A percentile compares a stretch with the other conserved stretches of the same genome.
Conservation (phyloP, 306 rosid species). For the Castanea sativa region DNA sequence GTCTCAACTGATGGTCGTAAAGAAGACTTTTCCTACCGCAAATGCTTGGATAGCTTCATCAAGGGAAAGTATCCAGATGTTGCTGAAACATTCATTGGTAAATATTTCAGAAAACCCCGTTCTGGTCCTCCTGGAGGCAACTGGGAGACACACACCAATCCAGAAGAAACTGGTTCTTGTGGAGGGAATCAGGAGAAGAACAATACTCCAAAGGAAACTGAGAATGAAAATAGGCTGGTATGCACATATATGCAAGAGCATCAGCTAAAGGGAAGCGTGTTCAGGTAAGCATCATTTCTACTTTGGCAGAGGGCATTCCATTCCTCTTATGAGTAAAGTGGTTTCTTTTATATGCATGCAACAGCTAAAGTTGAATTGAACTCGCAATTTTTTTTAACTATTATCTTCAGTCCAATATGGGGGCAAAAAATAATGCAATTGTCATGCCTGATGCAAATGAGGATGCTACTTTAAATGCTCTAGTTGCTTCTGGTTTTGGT, state of each 20-base stretch:
- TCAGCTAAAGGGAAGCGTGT: too few species aligned
- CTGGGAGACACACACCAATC: slow-evolving; percentile 10
- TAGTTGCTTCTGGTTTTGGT: slow-evolving; percentile 95
- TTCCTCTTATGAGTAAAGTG: too few species aligned
- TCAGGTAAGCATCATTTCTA: too few species aligned
- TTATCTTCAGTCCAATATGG: too few species aligned
- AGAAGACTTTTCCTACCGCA: slow-evolving; percentile 78
- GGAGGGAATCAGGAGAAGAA: slow-evolving; percentile 29
- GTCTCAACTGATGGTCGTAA: slow-evolving; percentile 63
- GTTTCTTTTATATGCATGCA: too few species aligned
- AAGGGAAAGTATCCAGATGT: slow-evolving; percentile 56
- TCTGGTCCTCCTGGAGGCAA: slow-evolving; percentile 26
- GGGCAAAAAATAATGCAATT: too few species aligned
- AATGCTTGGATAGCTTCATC: slow-evolving; percentile 61
- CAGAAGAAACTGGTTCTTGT: slow-evolving; percentile 17
- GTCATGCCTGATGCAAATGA: slow-evolving; percentile 87
- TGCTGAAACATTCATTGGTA: slow-evolving; percentile 57
- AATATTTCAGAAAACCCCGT: slow-evolving; percentile 58
- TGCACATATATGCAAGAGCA: too few species aligned
- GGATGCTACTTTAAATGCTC: slow-evolving; percentile 79
- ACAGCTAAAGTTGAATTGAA: too few species aligned
- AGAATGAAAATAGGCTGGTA: slow-evolving; percentile 20
- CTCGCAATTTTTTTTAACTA: too few species aligned
- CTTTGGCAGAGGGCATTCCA: too few species aligned
- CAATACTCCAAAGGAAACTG: slow-evolving; percentile 14